Evolutionary conservation across 140 eudicot species (phyloP), one percentile per base, ranked within the genome.

Genomic region (Flaveria floridana): DNA sequence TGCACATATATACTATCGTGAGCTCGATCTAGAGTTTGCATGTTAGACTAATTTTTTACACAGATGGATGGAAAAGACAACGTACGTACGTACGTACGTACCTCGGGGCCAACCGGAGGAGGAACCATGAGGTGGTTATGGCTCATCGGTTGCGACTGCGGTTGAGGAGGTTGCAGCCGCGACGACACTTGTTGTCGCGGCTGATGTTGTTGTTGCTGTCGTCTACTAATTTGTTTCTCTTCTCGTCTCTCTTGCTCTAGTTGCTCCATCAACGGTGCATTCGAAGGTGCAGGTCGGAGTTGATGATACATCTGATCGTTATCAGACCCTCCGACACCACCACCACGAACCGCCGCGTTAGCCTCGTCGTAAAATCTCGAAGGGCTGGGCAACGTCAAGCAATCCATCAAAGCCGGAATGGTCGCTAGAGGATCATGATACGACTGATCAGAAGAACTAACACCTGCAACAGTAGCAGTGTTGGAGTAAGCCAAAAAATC

Each of bases 331-430:
- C 72, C 82, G 9, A 28, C 55, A 7, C 10, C 42, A 26, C 79
- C 57, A 19, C 74, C 70, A 18, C 61, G 84, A 66, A 67, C 56
- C 41, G 65, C 23, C 0, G 56, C 37, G 55, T 76, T 73, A 77
- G 63, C 73, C 48, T 77, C 85, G 15, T 82, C 93, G 26, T 70
- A 72, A 77, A 86, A 90, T 62, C 91, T 82, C 0, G 86, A 74
- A n/a, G 87, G 76, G 64, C 82, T 80, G 1, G 91, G 91, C 79
- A 73, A 56, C 2, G 91, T 73, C 68, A 89, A 63, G 76, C 91
- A 89, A 14, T 89, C 96, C 78, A 89, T 68, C 79, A 87, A 72
- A n/a, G 83, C 95, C 0, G 92, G 92, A 41, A 85, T 81, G 8
- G 79, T 73, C 4, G 87, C 72, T 3, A 79, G 75, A 5, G 87